A percentile compares a stretch with the other conserved stretches of the same genome.
Evolutionary conservation across 169 alveolate genomes (phyloP).

Genomic region (Plasmodium malariae): DNA sequence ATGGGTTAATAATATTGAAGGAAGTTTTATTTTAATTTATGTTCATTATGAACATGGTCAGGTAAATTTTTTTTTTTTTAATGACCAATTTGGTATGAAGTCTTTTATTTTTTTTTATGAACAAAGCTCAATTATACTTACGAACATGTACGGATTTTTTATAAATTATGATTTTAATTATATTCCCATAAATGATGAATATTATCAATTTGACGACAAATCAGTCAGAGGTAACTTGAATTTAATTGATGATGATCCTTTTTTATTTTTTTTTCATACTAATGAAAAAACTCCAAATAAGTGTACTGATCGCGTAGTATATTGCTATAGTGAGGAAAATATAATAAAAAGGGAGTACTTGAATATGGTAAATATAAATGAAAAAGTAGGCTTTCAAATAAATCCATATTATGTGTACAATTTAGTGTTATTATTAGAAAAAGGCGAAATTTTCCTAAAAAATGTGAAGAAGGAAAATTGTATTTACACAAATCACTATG

Average conservation of each 20-base stretch:
- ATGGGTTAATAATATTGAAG: constrained; percentile 21
- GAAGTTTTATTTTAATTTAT: constrained; percentile 57
- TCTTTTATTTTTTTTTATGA: constrained; percentile 51
- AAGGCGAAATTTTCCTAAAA: background rate
- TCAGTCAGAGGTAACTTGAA: constrained; percentile 17
- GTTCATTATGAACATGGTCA: constrained; percentile 9
- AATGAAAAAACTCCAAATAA: too few species aligned
- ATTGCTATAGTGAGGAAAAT: background rate
- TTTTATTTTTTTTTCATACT: too few species aligned
- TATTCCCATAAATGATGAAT: background rate
- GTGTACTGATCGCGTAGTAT: too few species aligned
- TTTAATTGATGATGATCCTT: constrained; percentile 7
- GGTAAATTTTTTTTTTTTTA: constrained; percentile 26
- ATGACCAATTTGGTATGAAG: constrained; percentile 54
- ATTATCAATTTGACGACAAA: constrained; percentile 10
- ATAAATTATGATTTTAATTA: constrained; percentile 44
- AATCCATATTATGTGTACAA: constrained; percentile 29
- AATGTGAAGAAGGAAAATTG: constrained; percentile 20
- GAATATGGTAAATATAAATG: constrained; percentile 1
- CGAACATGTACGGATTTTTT: constrained; percentile 37
- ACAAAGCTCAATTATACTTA: constrained; percentile 15
- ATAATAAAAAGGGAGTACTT: background rate
- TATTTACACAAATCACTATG: constrained; percentile 20
- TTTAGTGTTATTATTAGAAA: background rate
- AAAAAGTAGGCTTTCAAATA: constrained; percentile 35